These are phyloP conservation scores for Coleophoma cylindrospora DNA, from an alignment of 2,329 filamentous ascomycete species.

Conservation along the genomic window DNA sequence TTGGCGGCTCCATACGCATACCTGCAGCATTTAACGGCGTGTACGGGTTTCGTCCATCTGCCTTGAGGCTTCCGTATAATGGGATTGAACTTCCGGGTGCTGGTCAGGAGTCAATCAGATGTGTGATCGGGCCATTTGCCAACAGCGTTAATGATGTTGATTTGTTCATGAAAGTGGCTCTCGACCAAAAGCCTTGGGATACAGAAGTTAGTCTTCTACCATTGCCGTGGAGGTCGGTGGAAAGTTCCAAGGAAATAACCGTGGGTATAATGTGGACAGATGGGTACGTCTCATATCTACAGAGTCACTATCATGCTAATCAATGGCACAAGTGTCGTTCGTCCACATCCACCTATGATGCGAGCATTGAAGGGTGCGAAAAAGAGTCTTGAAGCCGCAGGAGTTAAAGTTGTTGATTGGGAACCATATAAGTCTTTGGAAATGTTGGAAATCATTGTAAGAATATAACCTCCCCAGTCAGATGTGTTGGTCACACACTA, in stretches of 20 bases:
- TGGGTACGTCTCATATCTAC: constrained; percentile 17
- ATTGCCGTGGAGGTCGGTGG: constrained; percentile 30
- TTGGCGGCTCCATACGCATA: constrained; percentile 27
- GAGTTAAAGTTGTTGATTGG: constrained; percentile 57
- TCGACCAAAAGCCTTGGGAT: constrained; percentile 58
- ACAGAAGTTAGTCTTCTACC: constrained; percentile 27
- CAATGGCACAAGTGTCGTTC: constrained; percentile 24
- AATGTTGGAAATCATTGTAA: constrained; percentile 33
- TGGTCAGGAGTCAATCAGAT: constrained; percentile 58
- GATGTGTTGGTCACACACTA: not conserved
- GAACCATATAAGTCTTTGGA: constrained; percentile 43
- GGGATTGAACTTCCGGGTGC: constrained; percentile 53
- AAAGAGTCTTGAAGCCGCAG: constrained; percentile 41
- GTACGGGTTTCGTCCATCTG: constrained; percentile 31
- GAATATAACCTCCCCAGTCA: constrained; percentile 23
- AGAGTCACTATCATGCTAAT: too few species aligned
- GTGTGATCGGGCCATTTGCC: constrained; percentile 58
- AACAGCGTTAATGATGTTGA: constrained; percentile 48
- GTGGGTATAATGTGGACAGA: constrained; percentile 52
- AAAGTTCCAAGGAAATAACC: constrained; percentile 31
- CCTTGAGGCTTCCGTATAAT: constrained; percentile 39
- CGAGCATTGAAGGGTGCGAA: constrained; percentile 47
- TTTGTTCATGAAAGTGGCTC: constrained; percentile 49
- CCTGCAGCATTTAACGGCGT: constrained; percentile 32
- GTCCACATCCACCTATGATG: constrained; percentile 51